A percentile compares a stretch with the other conserved stretches of the same genome.
phyloP scores from a whole-genome alignment of 2,329 filamentous ascomycete species.

The Chalara sp. region DNA sequence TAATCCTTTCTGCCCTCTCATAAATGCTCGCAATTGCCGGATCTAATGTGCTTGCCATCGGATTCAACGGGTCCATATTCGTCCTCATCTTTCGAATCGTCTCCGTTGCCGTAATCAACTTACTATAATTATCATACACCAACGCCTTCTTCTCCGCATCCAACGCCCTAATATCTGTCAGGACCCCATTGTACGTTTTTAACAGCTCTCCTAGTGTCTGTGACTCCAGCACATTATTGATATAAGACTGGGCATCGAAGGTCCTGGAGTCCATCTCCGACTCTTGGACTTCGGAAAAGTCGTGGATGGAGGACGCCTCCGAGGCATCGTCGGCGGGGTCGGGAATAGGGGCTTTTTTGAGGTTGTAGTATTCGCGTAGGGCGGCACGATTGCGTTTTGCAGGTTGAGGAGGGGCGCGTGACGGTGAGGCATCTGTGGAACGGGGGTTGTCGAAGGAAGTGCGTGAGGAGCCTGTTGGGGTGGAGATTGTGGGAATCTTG shows the following conservation, averaged over 20 bases:
- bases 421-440: slow-evolving; percentile 52
- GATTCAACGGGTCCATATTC: slow-evolving; percentile 73
- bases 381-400: slow-evolving; percentile 63
- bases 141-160: slow-evolving; percentile 95
- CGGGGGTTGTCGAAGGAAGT: slow-evolving; percentile 63
- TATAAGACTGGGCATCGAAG: slow-evolving; percentile 69
- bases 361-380: slow-evolving; percentile 90
- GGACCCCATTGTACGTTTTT: slow-evolving; percentile 61
- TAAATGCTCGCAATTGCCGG: slow-evolving; percentile 72
- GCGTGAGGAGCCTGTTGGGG: slow-evolving; percentile 68
- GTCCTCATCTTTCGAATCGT: slow-evolving; percentile 86
- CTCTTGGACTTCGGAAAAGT: slow-evolving; percentile 46
- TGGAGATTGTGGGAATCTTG: slow-evolving; percentile 48
- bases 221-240: slow-evolving; percentile 52
- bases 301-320: slow-evolving; percentile 32
- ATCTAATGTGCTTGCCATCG: slow-evolving; percentile 64
- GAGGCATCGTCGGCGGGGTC: slow-evolving; percentile 16
- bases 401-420: slow-evolving; percentile 27
- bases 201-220: slow-evolving; percentile 63
- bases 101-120: slow-evolving; percentile 92
- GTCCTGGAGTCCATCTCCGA: slow-evolving; percentile 67
- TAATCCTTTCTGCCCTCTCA: slow-evolving; percentile 25
- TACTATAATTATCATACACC: slow-evolving; percentile 98
- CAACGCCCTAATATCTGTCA: slow-evolving; percentile 78
- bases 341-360: slow-evolving; percentile 41